Evolutionary conservation across 2,329 filamentous ascomycete species (phyloP).

Genomic region (Ceratocystis variospora): DNA sequence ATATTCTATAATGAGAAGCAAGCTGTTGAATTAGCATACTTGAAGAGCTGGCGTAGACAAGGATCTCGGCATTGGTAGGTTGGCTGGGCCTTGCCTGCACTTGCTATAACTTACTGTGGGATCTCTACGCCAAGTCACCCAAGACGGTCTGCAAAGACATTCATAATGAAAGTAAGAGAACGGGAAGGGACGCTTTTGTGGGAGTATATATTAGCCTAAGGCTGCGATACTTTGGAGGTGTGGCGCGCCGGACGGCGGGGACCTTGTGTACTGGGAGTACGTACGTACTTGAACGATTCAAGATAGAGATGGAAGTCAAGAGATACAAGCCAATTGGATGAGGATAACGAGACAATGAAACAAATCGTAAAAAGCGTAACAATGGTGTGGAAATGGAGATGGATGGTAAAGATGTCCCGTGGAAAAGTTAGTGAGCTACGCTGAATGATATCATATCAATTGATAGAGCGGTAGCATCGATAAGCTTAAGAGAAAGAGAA

Average conservation of each 20-base stretch:
- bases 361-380: not conserved
- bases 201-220: not conserved
- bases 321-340: not conserved
- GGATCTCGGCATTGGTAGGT: not conserved
- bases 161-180: not conserved
- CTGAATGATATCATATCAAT: not conserved
- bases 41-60: not conserved
- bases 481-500: not conserved
- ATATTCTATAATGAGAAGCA: not conserved
- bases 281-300: not conserved
- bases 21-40: not conserved
- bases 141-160: conserved; percentile 5
- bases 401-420: conserved; percentile 1
- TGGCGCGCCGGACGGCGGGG: not conserved
- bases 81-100: not conserved
- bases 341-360: not conserved
- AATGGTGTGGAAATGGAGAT: not conserved
- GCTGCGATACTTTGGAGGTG: not conserved
- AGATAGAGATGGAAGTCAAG: not conserved
- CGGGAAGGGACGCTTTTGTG: not conserved
- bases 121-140: conserved; percentile 1
- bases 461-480: not conserved
- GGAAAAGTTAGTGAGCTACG: not conserved
- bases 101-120: not conserved
- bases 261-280: not conserved